A percentile compares a stretch with the other conserved stretches of the same genome.
Evolutionary conservation across 129 eudicot genomes (phyloP).

Genomic region (Saposhnikovia divaricata): DNA sequence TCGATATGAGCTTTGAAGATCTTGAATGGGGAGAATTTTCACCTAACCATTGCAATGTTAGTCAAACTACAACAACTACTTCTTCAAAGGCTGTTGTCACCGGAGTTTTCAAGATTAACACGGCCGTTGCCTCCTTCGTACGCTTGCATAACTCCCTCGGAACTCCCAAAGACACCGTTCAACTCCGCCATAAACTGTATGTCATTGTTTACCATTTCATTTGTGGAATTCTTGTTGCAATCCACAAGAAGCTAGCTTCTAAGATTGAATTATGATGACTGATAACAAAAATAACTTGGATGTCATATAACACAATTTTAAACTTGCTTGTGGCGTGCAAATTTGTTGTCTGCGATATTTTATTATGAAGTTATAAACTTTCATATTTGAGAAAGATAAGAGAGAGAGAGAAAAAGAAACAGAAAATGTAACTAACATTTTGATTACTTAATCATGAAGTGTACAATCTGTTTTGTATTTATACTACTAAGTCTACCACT

Average conservation of each 20-base stretch:
- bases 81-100: constrained; percentile 52
- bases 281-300: no score
- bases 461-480: no score
- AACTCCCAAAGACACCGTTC: constrained; percentile 93
- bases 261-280: no score
- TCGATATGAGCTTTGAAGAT: constrained; percentile 81
- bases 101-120: constrained; percentile 92
- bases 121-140: constrained; percentile 75
- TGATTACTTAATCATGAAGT: no score
- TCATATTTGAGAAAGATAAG: no score
- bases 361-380: no score
- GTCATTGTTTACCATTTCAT: neutral
- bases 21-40: constrained; percentile 68
- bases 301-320: no score
- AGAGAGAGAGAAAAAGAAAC: no score
- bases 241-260: no score
- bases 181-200: constrained; percentile 85
- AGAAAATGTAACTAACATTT: no score
- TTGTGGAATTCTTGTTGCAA: neutral
- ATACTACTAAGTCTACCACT: no score
- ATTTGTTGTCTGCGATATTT: neutral
- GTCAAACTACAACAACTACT: neutral
- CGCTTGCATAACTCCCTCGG: constrained; percentile 88
- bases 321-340: neutral
- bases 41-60: constrained; percentile 27